Evolutionary conservation across 2,329 filamentous ascomycete species (phyloP), one percentile per base, ranked within the genome.

Genomic region (Trichoderma pleuroti): DNA sequence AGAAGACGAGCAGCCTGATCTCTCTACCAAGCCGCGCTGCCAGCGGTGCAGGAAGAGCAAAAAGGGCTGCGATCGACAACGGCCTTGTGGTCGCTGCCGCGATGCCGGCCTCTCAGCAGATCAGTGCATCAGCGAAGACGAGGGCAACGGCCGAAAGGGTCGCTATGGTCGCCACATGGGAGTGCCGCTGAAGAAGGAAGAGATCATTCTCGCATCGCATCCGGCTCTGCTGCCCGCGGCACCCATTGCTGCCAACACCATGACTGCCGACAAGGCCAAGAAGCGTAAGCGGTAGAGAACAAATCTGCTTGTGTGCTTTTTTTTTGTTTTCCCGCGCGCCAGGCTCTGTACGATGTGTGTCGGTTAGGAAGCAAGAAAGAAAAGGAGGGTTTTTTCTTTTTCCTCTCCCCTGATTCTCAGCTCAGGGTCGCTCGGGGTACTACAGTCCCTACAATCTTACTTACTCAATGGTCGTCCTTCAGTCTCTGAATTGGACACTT

Each of bases 11-110:
- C 85, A 97, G 62, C 96, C 94, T 4, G 95, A 99, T 76, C 84
- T 98, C 24, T 98, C 95, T 0, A 94, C 92, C 74, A 98, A 98
- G 83, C 96, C 96, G 70, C 94, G 96, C 73, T 99, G 96, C 85
- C 96, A 99, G 81, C 92, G 96, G 71, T 99, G 96, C 86, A 92
- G 96, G 77, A 99, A 99, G 88, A 98, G 95, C 84, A 99, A 99
- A 87, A 99, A 99, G 84, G 96, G 96, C 14, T 99, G 96, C 79
- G 96, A 99, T 83, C 91, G 96, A 71, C 96, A 98, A 82, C 91
- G 96, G 49, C 96, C 96, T 32, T 99, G 96, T 78, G 93, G 94
- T 70, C 90, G 96, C 73, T 99, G 96, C 88, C 93, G 94, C 80
- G 96, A 99, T 82, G 96, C 96, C 56, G 96, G 96, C 24, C 93